Conservation (phyloP, 345 rosid genomes). For the Atalantia buxifolia region DNA sequence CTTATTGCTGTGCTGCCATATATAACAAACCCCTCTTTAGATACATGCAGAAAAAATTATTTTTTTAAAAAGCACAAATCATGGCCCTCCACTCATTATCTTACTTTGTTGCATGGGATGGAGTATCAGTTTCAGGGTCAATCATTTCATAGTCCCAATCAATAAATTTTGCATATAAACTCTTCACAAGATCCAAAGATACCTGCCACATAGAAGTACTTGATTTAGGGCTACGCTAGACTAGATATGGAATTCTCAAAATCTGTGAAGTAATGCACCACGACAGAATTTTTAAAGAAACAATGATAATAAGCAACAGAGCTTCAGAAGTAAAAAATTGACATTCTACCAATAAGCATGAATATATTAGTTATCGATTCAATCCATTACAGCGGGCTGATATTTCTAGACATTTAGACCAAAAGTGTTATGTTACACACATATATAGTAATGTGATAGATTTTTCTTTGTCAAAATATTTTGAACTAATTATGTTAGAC, state of each 20-base stretch:
- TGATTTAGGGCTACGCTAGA: background rate
- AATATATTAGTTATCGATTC: background rate
- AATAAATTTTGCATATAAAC: conserved; percentile 92
- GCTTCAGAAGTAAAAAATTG: conserved; percentile 4
- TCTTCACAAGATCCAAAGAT: conserved; percentile 91
- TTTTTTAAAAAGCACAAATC: background rate
- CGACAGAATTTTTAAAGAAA: background rate
- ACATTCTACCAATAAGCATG: background rate
- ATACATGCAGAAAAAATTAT: background rate
- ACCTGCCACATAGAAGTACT: conserved; percentile 47
- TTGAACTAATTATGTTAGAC: background rate
- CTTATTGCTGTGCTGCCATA: conserved; percentile 99
- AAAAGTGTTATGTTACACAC: background rate
- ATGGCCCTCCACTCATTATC: conserved; percentile 25
- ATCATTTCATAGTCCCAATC: conserved; percentile 90
- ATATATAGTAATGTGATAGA: background rate
- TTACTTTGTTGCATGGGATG: conserved; percentile 94
- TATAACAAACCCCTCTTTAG: conserved; percentile 34
- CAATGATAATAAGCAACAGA: background rate
- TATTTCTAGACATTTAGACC: conserved; percentile 2
- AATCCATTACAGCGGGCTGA: background rate
- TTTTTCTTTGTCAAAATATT: background rate
- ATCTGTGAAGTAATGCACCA: background rate
- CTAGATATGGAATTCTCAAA: background rate
- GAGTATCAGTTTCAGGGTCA: conserved; percentile 74